Evolutionary conservation across 129 eudicot species (phyloP).

Genomic region (carrot (Daucus carota)): DNA sequence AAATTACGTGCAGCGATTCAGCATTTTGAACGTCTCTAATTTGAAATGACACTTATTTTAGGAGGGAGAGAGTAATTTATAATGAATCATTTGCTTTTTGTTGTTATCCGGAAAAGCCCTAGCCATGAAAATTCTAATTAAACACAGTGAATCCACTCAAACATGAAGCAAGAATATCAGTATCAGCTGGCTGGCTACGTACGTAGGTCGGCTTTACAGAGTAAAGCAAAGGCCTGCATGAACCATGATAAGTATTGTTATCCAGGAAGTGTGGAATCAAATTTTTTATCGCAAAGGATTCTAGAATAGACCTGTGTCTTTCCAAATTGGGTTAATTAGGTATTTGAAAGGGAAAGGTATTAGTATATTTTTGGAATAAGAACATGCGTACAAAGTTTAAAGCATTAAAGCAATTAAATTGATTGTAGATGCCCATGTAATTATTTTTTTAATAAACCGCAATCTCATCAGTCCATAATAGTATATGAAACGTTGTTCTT

Average conservation of each 20-base stretch:
- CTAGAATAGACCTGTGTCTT: background rate
- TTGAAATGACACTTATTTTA: too few relatives aligned
- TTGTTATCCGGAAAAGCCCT: too few relatives aligned
- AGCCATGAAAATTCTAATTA: too few relatives aligned
- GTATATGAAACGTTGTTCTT: background rate
- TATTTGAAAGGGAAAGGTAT: background rate
- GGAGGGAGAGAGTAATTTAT: too few relatives aligned
- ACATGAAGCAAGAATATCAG: too few relatives aligned
- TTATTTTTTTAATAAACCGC: background rate
- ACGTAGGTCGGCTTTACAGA: background rate
- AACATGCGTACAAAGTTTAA: background rate
- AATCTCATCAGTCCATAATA: background rate
- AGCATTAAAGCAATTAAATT: background rate
- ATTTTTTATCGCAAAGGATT: background rate
- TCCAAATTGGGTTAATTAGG: conserved; percentile 6
- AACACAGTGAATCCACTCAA: too few relatives aligned
- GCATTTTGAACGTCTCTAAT: too few relatives aligned
- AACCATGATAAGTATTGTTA: background rate
- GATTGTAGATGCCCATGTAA: background rate
- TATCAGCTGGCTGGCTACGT: too few relatives aligned
- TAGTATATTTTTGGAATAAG: background rate
- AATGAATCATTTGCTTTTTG: too few relatives aligned
- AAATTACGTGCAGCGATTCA: too few relatives aligned
- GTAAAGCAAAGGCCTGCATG: background rate
- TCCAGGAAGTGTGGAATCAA: background rate